Percentiles rank a stretch among this genome's conserved stretches.
These are phyloP conservation scores for Xylariaceae sp. DNA, from an alignment of 2,329 filamentous ascomycete genomes.

Conservation along the genomic window DNA sequence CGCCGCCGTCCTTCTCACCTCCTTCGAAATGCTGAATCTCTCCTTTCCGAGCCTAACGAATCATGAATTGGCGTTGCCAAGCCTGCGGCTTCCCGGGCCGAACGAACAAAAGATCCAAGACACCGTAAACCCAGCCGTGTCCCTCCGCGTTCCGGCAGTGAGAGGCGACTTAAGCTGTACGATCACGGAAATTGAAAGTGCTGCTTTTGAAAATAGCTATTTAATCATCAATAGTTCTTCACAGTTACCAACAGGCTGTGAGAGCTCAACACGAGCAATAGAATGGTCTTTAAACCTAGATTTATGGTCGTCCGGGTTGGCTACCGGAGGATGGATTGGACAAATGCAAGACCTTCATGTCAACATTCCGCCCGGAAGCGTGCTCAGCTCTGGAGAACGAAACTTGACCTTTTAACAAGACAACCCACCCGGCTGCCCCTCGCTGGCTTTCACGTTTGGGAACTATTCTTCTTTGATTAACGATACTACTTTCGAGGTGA, in stretches of 20 bases:
- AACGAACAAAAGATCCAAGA: not conserved
- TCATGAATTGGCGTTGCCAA: conserved; percentile 6
- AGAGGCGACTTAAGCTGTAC: conserved; percentile 11
- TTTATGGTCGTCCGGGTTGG: not conserved
- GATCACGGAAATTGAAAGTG: not conserved
- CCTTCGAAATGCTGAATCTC: conserved; percentile 11
- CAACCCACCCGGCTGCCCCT: conserved; percentile 3
- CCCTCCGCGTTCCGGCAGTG: conserved; percentile 5
- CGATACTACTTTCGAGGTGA: not conserved
- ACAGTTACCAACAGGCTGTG: not conserved
- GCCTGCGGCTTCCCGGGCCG: not conserved
- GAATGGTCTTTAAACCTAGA: not conserved
- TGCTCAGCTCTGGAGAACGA: conserved; percentile 3
- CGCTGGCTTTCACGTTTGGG: conserved; percentile 8
- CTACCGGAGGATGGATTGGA: not conserved
- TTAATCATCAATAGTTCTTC: conserved; percentile 1
- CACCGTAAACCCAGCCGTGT: not conserved
- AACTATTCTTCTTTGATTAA: not conserved
- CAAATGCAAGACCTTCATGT: conserved; percentile 5
- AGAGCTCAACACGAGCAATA: not conserved
- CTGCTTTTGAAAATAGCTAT: not conserved
- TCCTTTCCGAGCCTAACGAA: conserved; percentile 9
- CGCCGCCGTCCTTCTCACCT: conserved; percentile 7
- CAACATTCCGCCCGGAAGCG: not conserved
- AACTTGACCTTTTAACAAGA: not conserved